Percentiles rank a stretch among this genome's conserved stretches.
phyloP scores from a whole-genome alignment of 805 yeast genomes.

The Komagataella pastoris region DNA sequence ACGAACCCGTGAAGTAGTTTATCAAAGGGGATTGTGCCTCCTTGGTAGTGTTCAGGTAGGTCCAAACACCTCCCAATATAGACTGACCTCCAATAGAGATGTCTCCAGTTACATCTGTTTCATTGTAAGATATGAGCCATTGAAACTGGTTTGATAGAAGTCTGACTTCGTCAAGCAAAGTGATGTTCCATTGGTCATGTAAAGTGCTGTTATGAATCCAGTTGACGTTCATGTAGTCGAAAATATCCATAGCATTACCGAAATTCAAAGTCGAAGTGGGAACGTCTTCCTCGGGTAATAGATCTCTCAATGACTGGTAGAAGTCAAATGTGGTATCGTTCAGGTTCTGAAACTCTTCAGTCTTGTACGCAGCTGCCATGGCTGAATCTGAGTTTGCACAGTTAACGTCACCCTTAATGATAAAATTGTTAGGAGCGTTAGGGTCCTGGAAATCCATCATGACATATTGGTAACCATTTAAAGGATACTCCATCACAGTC shows the following conservation, averaged over 20 bases:
- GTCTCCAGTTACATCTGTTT: constrained; percentile 13
- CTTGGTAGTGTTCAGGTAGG: constrained; percentile 22
- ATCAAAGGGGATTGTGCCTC: constrained; percentile 21
- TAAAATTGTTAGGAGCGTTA: constrained; percentile 22
- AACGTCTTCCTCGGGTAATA: constrained; percentile 14
- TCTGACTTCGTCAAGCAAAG: constrained; percentile 17
- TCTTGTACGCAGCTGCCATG: constrained; percentile 12
- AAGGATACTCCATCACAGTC: constrained; percentile 21
- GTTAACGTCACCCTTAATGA: constrained; percentile 25
- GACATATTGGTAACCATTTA: constrained; percentile 33
- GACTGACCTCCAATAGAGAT: constrained; percentile 29
- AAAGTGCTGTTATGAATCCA: constrained; percentile 26
- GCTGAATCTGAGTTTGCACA: constrained; percentile 27
- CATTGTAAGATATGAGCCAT: constrained; percentile 21
- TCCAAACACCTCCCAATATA: constrained; percentile 20
- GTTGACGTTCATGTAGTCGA: constrained; percentile 26
- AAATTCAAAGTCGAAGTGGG: constrained; percentile 16
- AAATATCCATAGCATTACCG: constrained; percentile 24
- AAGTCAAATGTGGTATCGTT: constrained; percentile 24
- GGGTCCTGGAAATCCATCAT: constrained; percentile 21
- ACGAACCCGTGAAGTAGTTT: constrained; percentile 31
- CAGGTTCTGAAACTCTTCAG: constrained; percentile 17
- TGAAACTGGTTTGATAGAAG: constrained; percentile 25
- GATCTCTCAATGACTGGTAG: constrained; percentile 19
- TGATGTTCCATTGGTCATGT: constrained; percentile 17